These are phyloP conservation scores for Globisporangium apiculatum DNA, from an alignment of 352 stramenopile genomes.

Conservation along the genomic window DNA sequence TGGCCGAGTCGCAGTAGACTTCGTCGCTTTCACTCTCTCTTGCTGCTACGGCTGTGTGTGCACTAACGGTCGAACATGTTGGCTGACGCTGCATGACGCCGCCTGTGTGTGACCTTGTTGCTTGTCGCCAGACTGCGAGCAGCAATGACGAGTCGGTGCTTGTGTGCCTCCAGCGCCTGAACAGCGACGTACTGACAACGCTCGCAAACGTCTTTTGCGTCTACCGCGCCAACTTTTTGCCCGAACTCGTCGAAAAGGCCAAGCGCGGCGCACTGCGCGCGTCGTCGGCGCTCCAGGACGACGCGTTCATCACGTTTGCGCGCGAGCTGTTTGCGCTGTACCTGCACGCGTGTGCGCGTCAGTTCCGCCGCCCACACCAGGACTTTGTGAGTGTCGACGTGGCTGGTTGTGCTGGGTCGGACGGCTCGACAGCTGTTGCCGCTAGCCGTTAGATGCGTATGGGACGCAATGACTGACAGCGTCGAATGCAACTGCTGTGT, in stretches of 20 bases:
- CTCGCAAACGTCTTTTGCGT: slow-evolving; percentile 53
- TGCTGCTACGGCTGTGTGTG: background rate
- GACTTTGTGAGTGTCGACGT: slow-evolving; percentile 42
- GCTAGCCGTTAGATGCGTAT: no score
- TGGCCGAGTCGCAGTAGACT: no score
- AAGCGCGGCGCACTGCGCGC: slow-evolving; percentile 23
- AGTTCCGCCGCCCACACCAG: slow-evolving; percentile 44
- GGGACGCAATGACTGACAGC: background rate
- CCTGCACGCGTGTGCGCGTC: slow-evolving; percentile 32
- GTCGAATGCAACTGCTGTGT: no score
- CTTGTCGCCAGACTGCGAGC: slow-evolving; percentile 1
- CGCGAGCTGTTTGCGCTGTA: slow-evolving; percentile 64
- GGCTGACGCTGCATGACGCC: no score
- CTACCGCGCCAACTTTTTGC: slow-evolving; percentile 62
- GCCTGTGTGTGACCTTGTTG: no score
- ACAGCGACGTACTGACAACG: slow-evolving; percentile 38
- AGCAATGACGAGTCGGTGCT: slow-evolving; percentile 39
- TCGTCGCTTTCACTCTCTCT: background rate
- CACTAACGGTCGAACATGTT: no score
- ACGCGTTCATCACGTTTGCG: slow-evolving; percentile 64
- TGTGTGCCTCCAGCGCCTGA: slow-evolving; percentile 47
- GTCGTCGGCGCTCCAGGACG: slow-evolving; percentile 44
- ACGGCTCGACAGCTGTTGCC: no score
- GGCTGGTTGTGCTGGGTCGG: background rate
- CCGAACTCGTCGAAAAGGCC: slow-evolving; percentile 33